phyloP scores from a whole-genome alignment of 208 protist genomes.

The Trypanosoma platydactyli region DNA sequence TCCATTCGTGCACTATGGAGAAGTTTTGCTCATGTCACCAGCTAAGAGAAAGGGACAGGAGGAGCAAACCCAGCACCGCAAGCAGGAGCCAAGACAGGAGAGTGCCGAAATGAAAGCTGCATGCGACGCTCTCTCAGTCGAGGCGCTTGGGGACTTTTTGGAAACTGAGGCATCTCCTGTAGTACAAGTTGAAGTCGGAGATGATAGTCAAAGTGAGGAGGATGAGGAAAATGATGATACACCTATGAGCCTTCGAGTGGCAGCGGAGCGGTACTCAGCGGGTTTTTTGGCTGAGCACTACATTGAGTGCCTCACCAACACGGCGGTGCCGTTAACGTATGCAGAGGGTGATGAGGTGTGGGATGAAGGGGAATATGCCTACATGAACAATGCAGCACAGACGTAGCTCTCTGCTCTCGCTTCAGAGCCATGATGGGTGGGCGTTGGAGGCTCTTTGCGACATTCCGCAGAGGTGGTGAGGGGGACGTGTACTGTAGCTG shows the following conservation, averaged over 20 bases:
- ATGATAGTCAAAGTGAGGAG: constrained; percentile 13
- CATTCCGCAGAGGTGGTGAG: background rate
- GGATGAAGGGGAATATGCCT: constrained; percentile 78
- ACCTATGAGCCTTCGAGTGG: constrained; percentile 13
- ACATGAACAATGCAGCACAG: constrained; percentile 25
- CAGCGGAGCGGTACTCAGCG: constrained; percentile 43
- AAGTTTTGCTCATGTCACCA: constrained; percentile 60
- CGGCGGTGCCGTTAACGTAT: constrained; percentile 61
- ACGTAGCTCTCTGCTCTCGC: constrained; percentile 11
- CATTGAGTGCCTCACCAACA: constrained; percentile 49
- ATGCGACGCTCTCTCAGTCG: constrained; percentile 28
- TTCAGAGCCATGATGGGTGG: constrained; percentile 33
- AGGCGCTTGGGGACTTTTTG: constrained; percentile 27
- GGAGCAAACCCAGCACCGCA: background rate
- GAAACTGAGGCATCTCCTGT: background rate
- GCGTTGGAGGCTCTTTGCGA: constrained; percentile 40
- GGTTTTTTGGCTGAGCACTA: constrained; percentile 72
- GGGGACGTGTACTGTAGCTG: too few species aligned
- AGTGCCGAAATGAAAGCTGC: constrained; percentile 1
- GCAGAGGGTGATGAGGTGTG: constrained; percentile 88
- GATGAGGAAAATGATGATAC: constrained; percentile 20
- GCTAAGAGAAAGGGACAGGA: background rate
- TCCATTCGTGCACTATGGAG: constrained; percentile 77
- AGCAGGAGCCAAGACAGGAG: background rate
- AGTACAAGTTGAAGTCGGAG: constrained; percentile 21